Evolutionary conservation across 352 stramenopile genomes (phyloP).

Genomic region (Phytophthora agathidicida): DNA sequence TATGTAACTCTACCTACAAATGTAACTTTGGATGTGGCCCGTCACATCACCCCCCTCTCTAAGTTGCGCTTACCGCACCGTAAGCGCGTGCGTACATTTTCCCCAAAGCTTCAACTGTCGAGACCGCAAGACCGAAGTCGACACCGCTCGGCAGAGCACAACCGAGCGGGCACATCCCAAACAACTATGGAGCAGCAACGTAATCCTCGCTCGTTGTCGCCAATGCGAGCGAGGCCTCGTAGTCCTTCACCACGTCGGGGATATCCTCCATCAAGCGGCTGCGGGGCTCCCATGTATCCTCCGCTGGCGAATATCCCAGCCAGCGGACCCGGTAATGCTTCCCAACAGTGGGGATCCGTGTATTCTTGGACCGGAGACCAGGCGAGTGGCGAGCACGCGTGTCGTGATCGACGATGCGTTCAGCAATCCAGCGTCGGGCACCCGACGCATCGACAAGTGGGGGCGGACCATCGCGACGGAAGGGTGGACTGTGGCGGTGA

Average conservation of each 20-base stretch:
- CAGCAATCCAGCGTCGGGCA: too few relatives aligned
- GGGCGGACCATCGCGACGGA: too few relatives aligned
- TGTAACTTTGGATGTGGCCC: conserved; percentile 16
- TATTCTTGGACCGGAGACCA: too few relatives aligned
- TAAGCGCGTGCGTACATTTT: neutral
- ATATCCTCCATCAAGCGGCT: neutral
- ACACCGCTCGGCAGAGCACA: neutral
- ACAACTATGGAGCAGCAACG: neutral
- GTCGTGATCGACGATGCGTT: too few relatives aligned
- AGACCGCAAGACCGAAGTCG: too few relatives aligned
- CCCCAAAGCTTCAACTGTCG: too few relatives aligned
- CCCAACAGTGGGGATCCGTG: too few relatives aligned
- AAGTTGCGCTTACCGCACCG: conserved; percentile 8
- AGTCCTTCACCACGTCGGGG: neutral
- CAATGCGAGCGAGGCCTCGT: conserved; percentile 4
- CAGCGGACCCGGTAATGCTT: too few relatives aligned
- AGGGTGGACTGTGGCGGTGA: too few relatives aligned
- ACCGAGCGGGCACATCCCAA: neutral
- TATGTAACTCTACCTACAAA: conserved; percentile 6
- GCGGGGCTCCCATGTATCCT: neutral
- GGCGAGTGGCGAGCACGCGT: too few relatives aligned
- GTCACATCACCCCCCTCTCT: conserved; percentile 20
- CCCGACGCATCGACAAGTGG: too few relatives aligned
- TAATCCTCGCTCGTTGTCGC: neutral
- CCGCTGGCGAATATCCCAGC: too few relatives aligned